Percentiles rank a stretch among this genome's conserved stretches.
These are phyloP conservation scores for Yarrowia sp. DNA, from an alignment of 805 yeast species.

Conservation along the genomic window DNA sequence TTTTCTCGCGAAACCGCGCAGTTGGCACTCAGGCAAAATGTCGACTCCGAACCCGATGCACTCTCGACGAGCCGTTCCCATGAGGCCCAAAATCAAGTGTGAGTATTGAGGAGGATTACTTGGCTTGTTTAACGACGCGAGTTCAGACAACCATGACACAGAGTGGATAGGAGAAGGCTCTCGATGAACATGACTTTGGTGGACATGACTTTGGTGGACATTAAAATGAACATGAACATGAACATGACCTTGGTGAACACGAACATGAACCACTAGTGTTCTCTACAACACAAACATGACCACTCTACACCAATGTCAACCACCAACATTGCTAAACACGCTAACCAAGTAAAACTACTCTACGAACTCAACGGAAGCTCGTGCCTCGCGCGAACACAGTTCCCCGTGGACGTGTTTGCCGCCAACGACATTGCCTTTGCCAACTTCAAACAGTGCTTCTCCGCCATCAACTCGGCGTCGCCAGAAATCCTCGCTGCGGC, in stretches of 20 bases:
- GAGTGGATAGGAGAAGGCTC: no score
- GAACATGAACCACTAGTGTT: no score
- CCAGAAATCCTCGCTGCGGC: constrained; percentile 41
- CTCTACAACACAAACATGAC: no score
- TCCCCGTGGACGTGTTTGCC: constrained; percentile 8
- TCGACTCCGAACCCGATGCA: constrained; percentile 17
- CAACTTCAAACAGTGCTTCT: constrained; percentile 34
- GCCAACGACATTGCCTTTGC: constrained; percentile 23
- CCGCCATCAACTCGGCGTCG: constrained; percentile 38
- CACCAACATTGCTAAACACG: neutral
- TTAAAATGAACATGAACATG: no score
- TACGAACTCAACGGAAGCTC: constrained; percentile 23
- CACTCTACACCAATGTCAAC: neutral
- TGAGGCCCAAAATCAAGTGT: constrained; percentile 21
- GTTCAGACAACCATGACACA: no score
- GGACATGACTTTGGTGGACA: no score
- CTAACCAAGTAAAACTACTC: constrained; percentile 20
- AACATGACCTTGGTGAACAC: no score
- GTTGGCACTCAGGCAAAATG: neutral
- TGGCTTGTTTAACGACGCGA: no score
- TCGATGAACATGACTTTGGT: no score
- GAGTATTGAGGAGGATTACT: neutral
- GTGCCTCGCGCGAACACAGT: constrained; percentile 4
- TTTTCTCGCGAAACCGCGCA: neutral
- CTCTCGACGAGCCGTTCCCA: constrained; percentile 6